These are phyloP conservation scores for Cutaneotrichosporon sp. DNA, from an alignment of 1,284 basidiomycete species.

Conservation along the genomic window DNA sequence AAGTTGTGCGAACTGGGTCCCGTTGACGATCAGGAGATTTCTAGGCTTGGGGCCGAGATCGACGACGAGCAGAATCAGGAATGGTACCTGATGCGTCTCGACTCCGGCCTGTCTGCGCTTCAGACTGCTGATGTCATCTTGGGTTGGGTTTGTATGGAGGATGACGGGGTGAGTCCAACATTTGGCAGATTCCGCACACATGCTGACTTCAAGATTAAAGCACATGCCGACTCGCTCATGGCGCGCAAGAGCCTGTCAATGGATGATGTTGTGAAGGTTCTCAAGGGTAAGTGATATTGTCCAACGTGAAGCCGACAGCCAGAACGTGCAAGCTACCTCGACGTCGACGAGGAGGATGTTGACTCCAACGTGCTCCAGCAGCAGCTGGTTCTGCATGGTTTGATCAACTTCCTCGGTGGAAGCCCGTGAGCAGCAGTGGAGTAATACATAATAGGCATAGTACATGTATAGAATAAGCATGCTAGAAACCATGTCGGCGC, in stretches of 20 bases:
- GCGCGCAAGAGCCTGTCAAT: conserved; percentile 60
- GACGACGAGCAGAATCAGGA: conserved; percentile 67
- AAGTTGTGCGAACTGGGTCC: conserved; percentile 14
- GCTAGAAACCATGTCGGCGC: conserved; percentile 43
- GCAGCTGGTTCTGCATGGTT: conserved; percentile 34
- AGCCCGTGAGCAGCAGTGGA: background rate
- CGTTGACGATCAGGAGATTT: background rate
- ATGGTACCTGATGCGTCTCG: conserved; percentile 79
- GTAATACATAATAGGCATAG: background rate
- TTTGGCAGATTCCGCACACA: background rate
- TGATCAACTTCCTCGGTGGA: conserved; percentile 32
- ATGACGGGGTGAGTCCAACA: conserved; percentile 77
- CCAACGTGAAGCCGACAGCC: background rate
- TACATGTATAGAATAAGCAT: background rate
- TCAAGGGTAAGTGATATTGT: conserved; percentile 37
- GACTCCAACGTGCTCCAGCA: conserved; percentile 28
- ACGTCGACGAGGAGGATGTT: conserved; percentile 30
- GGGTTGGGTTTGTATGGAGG: conserved; percentile 96
- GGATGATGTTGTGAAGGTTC: conserved; percentile 33
- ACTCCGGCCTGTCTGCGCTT: conserved; percentile 81
- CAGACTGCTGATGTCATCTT: conserved; percentile 91
- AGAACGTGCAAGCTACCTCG: conserved; percentile 42
- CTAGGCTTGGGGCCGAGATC: conserved; percentile 58
- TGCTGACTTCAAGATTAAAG: conserved; percentile 52
- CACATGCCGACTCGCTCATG: conserved; percentile 72